phyloP scores from a whole-genome alignment of 2,329 filamentous ascomycete genomes.

The Periconia digitata region DNA sequence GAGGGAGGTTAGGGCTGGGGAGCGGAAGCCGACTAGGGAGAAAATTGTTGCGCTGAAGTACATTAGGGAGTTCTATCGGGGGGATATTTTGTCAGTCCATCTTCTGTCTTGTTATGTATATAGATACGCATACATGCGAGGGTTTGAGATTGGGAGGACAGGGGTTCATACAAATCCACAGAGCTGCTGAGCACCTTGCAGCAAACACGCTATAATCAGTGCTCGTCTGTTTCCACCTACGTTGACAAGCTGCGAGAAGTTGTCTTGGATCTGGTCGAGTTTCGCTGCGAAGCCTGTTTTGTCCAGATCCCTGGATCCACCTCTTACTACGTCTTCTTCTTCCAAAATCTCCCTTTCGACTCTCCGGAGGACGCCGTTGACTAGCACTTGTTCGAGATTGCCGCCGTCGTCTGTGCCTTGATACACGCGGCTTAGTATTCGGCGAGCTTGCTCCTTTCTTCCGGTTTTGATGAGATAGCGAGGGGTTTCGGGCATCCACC shows the following conservation, averaged over 20 bases:
- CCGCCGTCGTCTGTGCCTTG: constrained; percentile 39
- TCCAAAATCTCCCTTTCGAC: constrained; percentile 77
- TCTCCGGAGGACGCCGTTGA: constrained; percentile 63
- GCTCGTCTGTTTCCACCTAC: constrained; percentile 66
- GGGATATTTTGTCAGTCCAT: neutral
- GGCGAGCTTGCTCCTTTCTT: constrained; percentile 61
- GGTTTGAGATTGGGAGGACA: neutral
- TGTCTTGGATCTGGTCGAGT: constrained; percentile 55
- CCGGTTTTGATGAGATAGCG: constrained; percentile 79
- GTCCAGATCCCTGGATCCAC: constrained; percentile 24
- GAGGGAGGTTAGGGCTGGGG: constrained; percentile 48
- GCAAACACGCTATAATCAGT: constrained; percentile 78
- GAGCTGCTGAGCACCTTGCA: constrained; percentile 86
- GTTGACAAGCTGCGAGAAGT: constrained; percentile 52
- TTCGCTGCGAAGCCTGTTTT: constrained; percentile 31
- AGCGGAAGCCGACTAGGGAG: constrained; percentile 48
- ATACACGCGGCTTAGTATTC: constrained; percentile 66
- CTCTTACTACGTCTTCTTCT: constrained; percentile 58
- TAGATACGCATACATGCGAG: too few relatives aligned
- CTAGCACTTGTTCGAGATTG: constrained; percentile 47
- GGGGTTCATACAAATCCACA: constrained; percentile 57
- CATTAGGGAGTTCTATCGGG: constrained; percentile 47
- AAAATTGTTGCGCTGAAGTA: constrained; percentile 54
- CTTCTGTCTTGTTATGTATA: neutral
- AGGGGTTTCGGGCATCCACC: constrained; percentile 83